A percentile compares a stretch with the other conserved stretches of the same genome.
phyloP scores from a whole-genome alignment of 2,329 filamentous ascomycete genomes.

The Aspergillus sp. region DNA sequence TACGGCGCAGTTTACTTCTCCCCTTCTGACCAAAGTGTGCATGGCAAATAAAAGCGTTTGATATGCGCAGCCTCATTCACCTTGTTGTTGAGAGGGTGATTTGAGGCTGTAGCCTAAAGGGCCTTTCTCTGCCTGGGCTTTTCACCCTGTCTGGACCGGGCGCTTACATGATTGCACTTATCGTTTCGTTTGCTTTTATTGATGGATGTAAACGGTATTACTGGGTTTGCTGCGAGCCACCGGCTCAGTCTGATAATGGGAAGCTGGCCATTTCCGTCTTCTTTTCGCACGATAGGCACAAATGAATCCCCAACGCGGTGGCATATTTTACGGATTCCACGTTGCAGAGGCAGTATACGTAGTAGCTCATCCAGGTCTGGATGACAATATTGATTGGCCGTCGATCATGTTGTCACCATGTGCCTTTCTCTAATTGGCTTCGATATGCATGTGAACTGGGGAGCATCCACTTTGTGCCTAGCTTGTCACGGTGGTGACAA shows the following conservation, averaged over 20 bases:
- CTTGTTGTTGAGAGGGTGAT: not conserved
- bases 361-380: not conserved
- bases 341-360: not conserved
- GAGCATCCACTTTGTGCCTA: not conserved
- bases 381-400: not conserved
- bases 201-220: too few relatives aligned
- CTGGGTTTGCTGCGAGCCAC: not conserved
- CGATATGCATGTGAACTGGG: not conserved
- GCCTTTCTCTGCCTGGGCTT: not conserved
- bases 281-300: too few relatives aligned
- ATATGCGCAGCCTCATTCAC: not conserved
- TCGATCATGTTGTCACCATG: not conserved
- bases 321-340: not conserved
- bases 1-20: not conserved
- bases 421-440: not conserved
- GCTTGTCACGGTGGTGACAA: not conserved
- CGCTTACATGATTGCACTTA: not conserved
- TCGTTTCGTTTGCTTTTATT: not conserved
- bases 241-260: too few relatives aligned
- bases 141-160: not conserved
- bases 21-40: not conserved
- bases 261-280: too few relatives aligned
- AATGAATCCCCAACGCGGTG: not conserved
- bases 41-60: not conserved
- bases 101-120: not conserved